Conservation (phyloP, 306 rosid genomes). For the Gastrolobium bilobum region DNA sequence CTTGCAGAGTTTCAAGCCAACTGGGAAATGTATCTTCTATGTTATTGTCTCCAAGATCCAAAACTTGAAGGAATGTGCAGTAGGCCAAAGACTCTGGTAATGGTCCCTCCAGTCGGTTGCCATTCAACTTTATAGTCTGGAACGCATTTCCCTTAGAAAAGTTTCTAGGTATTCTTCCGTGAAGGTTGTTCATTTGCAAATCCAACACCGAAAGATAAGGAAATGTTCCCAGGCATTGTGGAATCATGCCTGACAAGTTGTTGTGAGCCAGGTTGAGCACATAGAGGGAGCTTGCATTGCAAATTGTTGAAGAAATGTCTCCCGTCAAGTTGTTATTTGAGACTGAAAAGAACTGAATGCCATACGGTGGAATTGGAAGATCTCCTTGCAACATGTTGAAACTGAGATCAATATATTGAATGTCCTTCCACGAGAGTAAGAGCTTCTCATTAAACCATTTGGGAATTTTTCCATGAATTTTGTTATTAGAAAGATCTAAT, state of each 20-base stretch:
- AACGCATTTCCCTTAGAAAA: slow-evolving; percentile 1
- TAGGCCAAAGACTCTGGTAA: slow-evolving; percentile 38
- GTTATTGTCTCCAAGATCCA: slow-evolving; percentile 57
- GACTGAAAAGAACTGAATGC: background rate
- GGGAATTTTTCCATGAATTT: slow-evolving; percentile 40
- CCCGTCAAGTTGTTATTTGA: slow-evolving; percentile 48
- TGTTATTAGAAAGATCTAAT: slow-evolving; percentile 48
- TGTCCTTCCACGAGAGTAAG: background rate
- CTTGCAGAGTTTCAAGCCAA: slow-evolving; percentile 49
- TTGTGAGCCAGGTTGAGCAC: slow-evolving; percentile 13
- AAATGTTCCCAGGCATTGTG: slow-evolving; percentile 40
- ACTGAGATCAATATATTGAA: fast-evolving
- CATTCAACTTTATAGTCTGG: slow-evolving; percentile 39
- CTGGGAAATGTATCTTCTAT: slow-evolving; percentile 48
- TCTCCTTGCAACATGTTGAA: slow-evolving; percentile 43
- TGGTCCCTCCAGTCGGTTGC: slow-evolving; percentile 48
- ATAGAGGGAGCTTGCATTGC: background rate
- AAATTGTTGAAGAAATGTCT: background rate
- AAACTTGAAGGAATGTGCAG: slow-evolving; percentile 26
- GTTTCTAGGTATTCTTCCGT: slow-evolving; percentile 29
- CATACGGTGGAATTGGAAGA: slow-evolving; percentile 6
- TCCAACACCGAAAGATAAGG: slow-evolving; percentile 29
- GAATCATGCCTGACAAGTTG: slow-evolving; percentile 38
- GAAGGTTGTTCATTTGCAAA: slow-evolving; percentile 41
- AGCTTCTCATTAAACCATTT: slow-evolving; percentile 32